Conservation (phyloP, 306 rosid genomes). For the Vigna unguiculata region DNA sequence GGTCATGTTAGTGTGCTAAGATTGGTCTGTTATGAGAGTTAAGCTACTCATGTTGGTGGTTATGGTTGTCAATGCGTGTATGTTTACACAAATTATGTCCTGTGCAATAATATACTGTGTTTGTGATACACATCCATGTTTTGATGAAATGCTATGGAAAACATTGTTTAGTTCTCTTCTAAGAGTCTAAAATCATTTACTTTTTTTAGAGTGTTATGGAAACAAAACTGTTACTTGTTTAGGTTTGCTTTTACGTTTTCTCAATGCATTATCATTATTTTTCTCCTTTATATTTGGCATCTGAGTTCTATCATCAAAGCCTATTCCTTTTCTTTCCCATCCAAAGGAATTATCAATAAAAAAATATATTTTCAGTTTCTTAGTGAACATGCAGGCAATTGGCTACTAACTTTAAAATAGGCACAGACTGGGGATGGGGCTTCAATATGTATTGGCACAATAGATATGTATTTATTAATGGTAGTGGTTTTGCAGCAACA, state of each 20-base stretch:
- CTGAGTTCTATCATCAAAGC: slow-evolving; percentile 16
- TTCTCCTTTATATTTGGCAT: slow-evolving; percentile 4
- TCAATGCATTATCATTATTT: slow-evolving; percentile 9
- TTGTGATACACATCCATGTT: not conserved
- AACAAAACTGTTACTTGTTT: not conserved
- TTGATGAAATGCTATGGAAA: not conserved
- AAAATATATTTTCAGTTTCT: slow-evolving; percentile 2
- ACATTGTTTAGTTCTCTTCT: not conserved
- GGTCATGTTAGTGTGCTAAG: slow-evolving; percentile 14
- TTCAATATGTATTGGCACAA: not conserved
- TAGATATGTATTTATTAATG: slow-evolving; percentile 31
- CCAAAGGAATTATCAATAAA: slow-evolving; percentile 6
- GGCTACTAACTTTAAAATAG: slow-evolving; percentile 7
- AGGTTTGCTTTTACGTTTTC: slow-evolving; percentile 25
- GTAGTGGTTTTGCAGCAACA: slow-evolving; percentile 65
- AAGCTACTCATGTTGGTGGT: slow-evolving; percentile 21
- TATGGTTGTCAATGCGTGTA: not conserved
- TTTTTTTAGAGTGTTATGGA: not conserved
- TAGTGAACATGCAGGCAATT: slow-evolving; percentile 32
- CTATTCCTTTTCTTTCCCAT: not conserved
- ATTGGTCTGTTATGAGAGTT: slow-evolving; percentile 36
- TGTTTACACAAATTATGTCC: not conserved
- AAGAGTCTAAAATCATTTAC: not conserved
- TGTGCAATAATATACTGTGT: slow-evolving; percentile 1
- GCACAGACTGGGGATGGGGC: slow-evolving; percentile 7